Evolutionary conservation across 257 asterid genomes (phyloP), one percentile per base, ranked within the genome.

Genomic region (Solanum ahanhuiri): DNA sequence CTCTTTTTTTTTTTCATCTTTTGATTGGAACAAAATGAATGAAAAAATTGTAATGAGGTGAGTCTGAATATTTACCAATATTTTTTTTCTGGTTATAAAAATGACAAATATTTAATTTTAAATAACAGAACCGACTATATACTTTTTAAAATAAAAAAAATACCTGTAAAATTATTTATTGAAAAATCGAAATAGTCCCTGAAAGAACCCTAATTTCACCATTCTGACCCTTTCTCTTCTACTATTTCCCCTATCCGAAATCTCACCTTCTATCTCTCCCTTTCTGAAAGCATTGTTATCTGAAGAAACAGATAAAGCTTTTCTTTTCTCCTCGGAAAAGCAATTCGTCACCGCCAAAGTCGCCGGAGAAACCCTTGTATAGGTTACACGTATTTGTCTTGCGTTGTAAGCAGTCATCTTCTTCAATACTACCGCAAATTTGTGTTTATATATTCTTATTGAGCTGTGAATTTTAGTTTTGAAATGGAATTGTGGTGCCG

Each of bases 151-250:
- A 17, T 54, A 54, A 54, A 54, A 54, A 17, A 18, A 54, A 54
- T 54, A 54, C 23, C 10, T 54, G 63, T 54, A 75, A 39, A 76
- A 76, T 12, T 22, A 77, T 12, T 45, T 41, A 15, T 70, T 25
- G 84, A 81, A 81, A 81, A 81, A 28, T 28, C 84, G 43, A 86
- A 84, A 82, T 30, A 34, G 67, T 30, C 88, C 39, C 58, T 58
- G 34, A 12, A 22, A 22, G 76, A 89, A 72, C 93, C 94, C 90
- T 88, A 87, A 87, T 88, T 92, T 88, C 87, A 87, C 91, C 70
- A 84, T 60, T 83, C 86, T 83, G 88, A 43, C 89, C 90, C 86
- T 39, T 81, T 83, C 70, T 70, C 86, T 70, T 57, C 83, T 85
- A 87, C 73, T 63, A 34, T 86, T 85, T 77, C 85, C 86, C 37